Conservation (phyloP, 2,329 filamentous ascomycete species). For the Pestalotiopsis sp. region DNA sequence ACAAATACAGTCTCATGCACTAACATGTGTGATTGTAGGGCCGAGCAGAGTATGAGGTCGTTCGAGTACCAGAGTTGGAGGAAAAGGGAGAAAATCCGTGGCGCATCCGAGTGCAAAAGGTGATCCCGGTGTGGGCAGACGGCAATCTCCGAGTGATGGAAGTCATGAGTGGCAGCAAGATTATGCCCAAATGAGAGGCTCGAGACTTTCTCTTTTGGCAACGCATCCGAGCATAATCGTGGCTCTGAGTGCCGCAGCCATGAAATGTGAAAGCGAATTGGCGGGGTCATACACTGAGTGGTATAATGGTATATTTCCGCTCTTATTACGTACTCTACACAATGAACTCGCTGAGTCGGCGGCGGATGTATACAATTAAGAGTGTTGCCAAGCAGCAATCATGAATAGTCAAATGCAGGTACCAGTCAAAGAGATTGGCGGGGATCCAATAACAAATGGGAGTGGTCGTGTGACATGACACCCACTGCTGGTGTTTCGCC, state of each 20-base stretch:
- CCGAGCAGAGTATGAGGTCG: slow-evolving; percentile 28
- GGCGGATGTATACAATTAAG: neutral
- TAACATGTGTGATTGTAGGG: slow-evolving; percentile 19
- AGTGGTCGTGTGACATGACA: neutral
- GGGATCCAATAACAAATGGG: neutral
- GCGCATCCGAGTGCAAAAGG: slow-evolving; percentile 29
- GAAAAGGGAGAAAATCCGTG: slow-evolving; percentile 32
- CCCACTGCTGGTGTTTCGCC: neutral
- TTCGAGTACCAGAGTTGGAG: slow-evolving; percentile 28
- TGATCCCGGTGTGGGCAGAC: slow-evolving; percentile 27
- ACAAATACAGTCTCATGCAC: neutral
- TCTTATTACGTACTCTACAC: too few species aligned
- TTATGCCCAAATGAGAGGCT: neutral
- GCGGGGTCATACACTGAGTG: too few species aligned
- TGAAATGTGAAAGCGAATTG: too few species aligned
- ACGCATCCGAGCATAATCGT: too few species aligned
- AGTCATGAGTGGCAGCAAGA: slow-evolving; percentile 4
- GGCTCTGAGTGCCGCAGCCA: neutral
- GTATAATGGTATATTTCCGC: too few species aligned
- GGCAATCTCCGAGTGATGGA: slow-evolving; percentile 26
- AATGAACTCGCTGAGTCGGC: too few species aligned
- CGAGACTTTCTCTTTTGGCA: neutral
- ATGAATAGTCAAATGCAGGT: neutral
- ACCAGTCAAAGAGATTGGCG: neutral
- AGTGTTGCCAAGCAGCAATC: neutral